Evolutionary conservation across 1,284 basidiomycete genomes (phyloP).

Genomic region (Moesziomyces parantarcticus): DNA sequence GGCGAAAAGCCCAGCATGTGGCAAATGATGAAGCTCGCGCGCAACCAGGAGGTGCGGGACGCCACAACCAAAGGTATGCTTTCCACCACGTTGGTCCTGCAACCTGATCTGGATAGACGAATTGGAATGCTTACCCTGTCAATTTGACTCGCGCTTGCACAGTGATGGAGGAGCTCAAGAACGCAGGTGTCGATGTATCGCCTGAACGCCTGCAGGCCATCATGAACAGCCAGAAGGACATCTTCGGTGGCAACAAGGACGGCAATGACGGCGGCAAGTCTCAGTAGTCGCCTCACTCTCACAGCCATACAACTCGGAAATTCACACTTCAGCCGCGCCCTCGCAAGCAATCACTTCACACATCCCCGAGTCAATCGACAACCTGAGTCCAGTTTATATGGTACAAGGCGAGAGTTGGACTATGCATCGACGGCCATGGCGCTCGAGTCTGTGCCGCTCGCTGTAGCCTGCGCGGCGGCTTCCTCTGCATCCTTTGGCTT

Average conservation of each 20-base stretch:
- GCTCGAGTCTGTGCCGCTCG: constrained; percentile 13
- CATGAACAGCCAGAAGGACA: constrained; percentile 39
- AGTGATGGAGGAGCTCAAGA: constrained; percentile 61
- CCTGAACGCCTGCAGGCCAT: constrained; percentile 54
- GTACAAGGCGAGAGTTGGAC: constrained; percentile 14
- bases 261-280: constrained; percentile 17
- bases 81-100: no score
- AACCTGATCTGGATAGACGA: no score
- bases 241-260: constrained; percentile 29
- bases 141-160: not conserved
- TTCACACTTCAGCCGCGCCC: not conserved
- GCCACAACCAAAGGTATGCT: constrained; percentile 54
- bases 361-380: no score
- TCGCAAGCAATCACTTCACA: no score
- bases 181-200: constrained; percentile 58
- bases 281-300: not conserved
- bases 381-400: constrained; percentile 4
- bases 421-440: constrained; percentile 62
- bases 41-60: constrained; percentile 51
- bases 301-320: no score
- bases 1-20: constrained; percentile 55
- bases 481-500: constrained; percentile 79
- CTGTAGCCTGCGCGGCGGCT: constrained; percentile 16
- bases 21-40: constrained; percentile 54
- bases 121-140: not conserved